Base-by-base conservation (phyloP, 306 rosid species). In the Bauhinia variegata region DNA sequence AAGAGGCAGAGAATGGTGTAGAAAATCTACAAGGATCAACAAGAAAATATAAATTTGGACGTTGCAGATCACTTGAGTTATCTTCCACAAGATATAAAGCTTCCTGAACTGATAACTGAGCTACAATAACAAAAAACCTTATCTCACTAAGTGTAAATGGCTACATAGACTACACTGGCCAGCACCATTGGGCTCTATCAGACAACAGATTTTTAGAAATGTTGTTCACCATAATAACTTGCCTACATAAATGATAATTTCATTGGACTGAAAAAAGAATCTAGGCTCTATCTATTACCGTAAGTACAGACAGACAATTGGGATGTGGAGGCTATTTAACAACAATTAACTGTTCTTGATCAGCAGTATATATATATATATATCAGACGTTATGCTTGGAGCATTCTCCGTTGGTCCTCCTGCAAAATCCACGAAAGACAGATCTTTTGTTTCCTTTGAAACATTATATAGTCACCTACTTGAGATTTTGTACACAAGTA, bases 341-440 rank as follows among this genome's bases (percentile, higher is more conserved):
- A 48, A 49, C 28, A 23, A 23, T 23, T 1, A 23, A 23, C 3
- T 15, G 34, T 60, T 28, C 18, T 38, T 60, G 61, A 15, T 50
- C 33, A 7, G 46, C 14, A 59, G 28, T 60, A 31, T 47, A 65
- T 30, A n/a, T n/a, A n/a, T n/a, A n/a, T n/a, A 17, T 50, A 36
- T 6, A 54, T 73, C 28, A 36, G 23, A 55, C 9, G 12, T 30
- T 11, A 13, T 53, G 67, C 47, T 58, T 30, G 50, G 28, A 70
- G 31, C 55, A 59, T 12, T 56, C 13, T 0, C 41, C n/a, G n/a
- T n/a, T n/a, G n/a, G n/a, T n/a, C n/a, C n/a, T n/a, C n/a, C n/a
- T n/a, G n/a, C n/a, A n/a, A n/a, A n/a, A n/a, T n/a, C n/a, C n/a
- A n/a, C n/a, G n/a, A n/a, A n/a, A n/a, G n/a, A n/a, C n/a, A 41